phyloP scores from a whole-genome alignment of 805 yeast species.

The Kluyveromyces siamensis region DNA sequence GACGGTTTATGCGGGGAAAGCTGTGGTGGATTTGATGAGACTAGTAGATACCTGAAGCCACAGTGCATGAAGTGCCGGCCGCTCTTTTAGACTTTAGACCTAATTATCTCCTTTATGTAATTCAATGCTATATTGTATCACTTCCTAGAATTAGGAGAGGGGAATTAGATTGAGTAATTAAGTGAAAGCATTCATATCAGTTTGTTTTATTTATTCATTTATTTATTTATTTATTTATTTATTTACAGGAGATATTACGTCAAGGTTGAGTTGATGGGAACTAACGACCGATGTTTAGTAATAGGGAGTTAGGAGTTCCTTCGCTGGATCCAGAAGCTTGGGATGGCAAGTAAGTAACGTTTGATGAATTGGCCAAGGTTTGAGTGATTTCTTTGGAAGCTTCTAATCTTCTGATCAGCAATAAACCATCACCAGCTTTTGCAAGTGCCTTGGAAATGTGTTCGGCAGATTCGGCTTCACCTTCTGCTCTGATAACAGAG shows the following conservation, averaged over 20 bases:
- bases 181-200: too few relatives aligned
- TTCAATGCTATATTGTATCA: too few relatives aligned
- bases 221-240: background rate
- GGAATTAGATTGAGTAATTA: too few relatives aligned
- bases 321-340: constrained; percentile 31
- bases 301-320: constrained; percentile 42
- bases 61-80: too few relatives aligned
- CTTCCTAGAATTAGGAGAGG: too few relatives aligned
- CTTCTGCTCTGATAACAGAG: constrained; percentile 91
- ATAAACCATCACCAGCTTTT: constrained; percentile 92
- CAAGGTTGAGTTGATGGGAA: background rate
- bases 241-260: background rate
- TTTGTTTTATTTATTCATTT: too few relatives aligned
- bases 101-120: too few relatives aligned
- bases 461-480: constrained; percentile 98
- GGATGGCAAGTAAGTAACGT: constrained; percentile 81
- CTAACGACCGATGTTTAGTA: constrained; percentile 63
- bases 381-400: constrained; percentile 93
- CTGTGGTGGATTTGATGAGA: too few relatives aligned
- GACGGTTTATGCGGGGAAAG: too few relatives aligned
- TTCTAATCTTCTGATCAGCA: constrained; percentile 89
- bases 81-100: too few relatives aligned
- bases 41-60: too few relatives aligned
- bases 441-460: constrained; percentile 84
- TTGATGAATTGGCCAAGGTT: constrained; percentile 73